Conservation (phyloP, 106 monocot species). For the Acanthochlamys bracteata region DNA sequence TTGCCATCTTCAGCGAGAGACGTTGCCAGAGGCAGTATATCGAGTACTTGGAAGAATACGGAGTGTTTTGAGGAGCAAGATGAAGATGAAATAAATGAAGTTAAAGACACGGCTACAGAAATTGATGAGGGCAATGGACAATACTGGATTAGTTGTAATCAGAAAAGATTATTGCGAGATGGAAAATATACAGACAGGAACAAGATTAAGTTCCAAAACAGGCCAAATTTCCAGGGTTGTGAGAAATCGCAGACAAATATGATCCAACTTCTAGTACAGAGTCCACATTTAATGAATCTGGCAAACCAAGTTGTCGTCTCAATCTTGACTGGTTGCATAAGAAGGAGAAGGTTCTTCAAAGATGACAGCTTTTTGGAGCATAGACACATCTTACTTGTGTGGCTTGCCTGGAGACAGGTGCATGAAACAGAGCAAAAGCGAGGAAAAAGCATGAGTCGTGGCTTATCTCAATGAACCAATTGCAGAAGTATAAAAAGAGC, state of each 20-base stretch:
- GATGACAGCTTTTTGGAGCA: conserved; percentile 36
- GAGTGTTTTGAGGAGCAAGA: conserved; percentile 5
- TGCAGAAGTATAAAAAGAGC: conserved; percentile 16
- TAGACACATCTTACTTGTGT: conserved; percentile 20
- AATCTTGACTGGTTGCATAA: conserved; percentile 26
- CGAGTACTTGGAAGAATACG: background rate
- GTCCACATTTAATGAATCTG: conserved; percentile 24
- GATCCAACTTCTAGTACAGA: too few relatives aligned
- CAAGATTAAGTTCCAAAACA: background rate
- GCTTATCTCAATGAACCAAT: conserved; percentile 28
- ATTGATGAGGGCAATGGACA: background rate
- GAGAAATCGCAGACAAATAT: too few relatives aligned
- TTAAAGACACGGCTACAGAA: background rate
- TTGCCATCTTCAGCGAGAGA: background rate
- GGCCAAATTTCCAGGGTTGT: conserved; percentile 5
- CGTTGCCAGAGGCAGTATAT: background rate
- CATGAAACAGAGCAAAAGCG: background rate
- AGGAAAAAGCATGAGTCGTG: conserved; percentile 17
- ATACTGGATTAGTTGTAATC: background rate
- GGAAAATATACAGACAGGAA: conserved; percentile 8
- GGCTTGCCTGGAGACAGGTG: conserved; percentile 16
- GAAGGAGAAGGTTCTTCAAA: conserved; percentile 19
- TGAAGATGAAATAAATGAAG: background rate
- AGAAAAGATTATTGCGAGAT: conserved; percentile 1
- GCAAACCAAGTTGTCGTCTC: conserved; percentile 26